These are phyloP conservation scores for Spiraea crenata DNA, from an alignment of 331 rosid genomes.

Conservation along the genomic window DNA sequence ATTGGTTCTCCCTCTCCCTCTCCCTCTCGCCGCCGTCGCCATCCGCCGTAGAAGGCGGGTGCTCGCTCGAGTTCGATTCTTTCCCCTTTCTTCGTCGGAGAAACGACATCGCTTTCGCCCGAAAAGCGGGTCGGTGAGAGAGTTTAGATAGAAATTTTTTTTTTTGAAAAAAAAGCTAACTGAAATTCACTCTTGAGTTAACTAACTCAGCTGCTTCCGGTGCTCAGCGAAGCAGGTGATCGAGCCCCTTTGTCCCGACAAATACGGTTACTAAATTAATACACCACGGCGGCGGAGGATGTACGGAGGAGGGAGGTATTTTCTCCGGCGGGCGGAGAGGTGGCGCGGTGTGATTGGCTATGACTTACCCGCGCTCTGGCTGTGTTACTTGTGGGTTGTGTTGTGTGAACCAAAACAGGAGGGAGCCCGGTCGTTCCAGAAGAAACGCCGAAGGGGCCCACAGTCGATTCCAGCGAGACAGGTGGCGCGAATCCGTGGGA, in stretches of 20 bases:
- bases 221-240: slow-evolving; percentile 10
- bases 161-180: background rate
- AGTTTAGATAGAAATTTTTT: background rate
- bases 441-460: background rate
- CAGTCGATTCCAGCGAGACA: background rate
- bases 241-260: background rate
- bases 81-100: slow-evolving; percentile 51
- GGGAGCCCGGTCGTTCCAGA: slow-evolving; percentile 6
- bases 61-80: slow-evolving; percentile 16
- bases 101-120: slow-evolving; percentile 49
- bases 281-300: background rate
- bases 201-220: background rate
- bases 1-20: background rate
- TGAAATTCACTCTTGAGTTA: background rate
- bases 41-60: background rate
- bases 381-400: background rate
- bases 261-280: background rate
- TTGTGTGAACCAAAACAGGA: background rate
- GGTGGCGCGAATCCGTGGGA: background rate
- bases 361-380: background rate
- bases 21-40: slow-evolving; percentile 25
- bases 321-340: slow-evolving; percentile 14
- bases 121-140: background rate
- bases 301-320: background rate
- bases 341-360: slow-evolving; percentile 26